Evolutionary conservation across 305 asterid species (phyloP).

Genomic region (Fraxinus nigra): DNA sequence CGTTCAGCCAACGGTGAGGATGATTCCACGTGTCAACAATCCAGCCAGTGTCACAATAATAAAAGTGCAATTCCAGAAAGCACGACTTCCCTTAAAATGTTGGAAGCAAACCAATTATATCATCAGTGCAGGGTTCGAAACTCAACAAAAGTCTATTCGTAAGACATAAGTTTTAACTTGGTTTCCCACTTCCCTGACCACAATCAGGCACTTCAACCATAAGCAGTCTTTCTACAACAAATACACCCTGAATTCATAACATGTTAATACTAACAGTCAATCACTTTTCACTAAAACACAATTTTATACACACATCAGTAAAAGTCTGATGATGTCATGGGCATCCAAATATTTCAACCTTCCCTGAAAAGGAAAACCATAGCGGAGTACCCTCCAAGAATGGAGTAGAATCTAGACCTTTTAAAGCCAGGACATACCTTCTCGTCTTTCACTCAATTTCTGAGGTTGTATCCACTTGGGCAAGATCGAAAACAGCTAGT

Average conservation of each 20-base stretch:
- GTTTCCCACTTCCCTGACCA: neutral
- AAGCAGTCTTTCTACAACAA: neutral
- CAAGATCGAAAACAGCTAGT: neutral
- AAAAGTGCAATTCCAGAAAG: too few relatives aligned
- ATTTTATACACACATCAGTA: neutral
- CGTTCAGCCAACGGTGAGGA: too few relatives aligned
- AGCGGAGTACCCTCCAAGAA: neutral
- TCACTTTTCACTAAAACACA: neutral
- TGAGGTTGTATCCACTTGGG: neutral
- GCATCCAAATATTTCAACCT: neutral
- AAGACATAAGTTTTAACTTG: neutral
- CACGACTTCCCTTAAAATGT: too few relatives aligned
- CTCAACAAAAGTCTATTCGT: neutral
- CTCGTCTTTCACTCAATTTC: neutral
- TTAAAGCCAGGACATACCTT: neutral
- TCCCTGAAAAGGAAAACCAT: neutral
- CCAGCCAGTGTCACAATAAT: too few relatives aligned
- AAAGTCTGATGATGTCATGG: neutral
- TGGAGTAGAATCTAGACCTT: neutral
- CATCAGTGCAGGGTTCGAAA: too few relatives aligned
- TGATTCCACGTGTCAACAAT: too few relatives aligned
- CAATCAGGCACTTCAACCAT: neutral
- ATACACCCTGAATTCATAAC: neutral
- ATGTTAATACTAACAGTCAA: neutral
- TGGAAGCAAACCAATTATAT: too few relatives aligned